Percentiles rank a stretch among this genome's conserved stretches.
These are phyloP conservation scores for Zopfia rhizophila DNA, from an alignment of 2,329 filamentous ascomycete species.

Conservation along the genomic window DNA sequence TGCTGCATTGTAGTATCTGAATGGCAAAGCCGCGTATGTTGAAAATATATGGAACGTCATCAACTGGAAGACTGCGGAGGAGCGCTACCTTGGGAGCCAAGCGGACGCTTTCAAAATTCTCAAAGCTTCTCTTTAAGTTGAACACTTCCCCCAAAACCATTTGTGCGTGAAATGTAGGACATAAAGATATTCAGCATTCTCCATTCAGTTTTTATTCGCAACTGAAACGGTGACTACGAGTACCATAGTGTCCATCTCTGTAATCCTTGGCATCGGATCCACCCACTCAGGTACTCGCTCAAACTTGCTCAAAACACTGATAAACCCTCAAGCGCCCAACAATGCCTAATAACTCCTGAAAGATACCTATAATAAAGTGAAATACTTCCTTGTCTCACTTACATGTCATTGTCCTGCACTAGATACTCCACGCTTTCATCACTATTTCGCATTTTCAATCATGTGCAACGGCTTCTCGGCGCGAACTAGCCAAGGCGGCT, in stretches of 20 bases:
- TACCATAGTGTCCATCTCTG: conserved; percentile 33
- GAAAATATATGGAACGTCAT: conserved; percentile 82
- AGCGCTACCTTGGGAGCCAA: conserved; percentile 64
- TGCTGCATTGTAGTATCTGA: conserved; percentile 70
- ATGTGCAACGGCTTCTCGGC: conserved; percentile 46
- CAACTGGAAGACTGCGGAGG: conserved; percentile 78
- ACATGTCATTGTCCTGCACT: no score
- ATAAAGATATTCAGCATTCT: neutral
- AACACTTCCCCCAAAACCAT: neutral
- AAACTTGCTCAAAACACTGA: conserved; percentile 51
- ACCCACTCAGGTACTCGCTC: conserved; percentile 43
- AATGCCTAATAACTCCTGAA: no score
- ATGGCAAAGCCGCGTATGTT: conserved; percentile 78
- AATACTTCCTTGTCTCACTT: no score
- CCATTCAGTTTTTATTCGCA: neutral
- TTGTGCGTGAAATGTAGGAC: neutral
- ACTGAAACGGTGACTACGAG: conserved; percentile 12
- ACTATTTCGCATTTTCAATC: neutral
- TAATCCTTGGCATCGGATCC: conserved; percentile 18
- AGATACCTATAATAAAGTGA: no score
- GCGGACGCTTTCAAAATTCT: conserved; percentile 52
- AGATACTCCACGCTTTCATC: conserved; percentile 6
- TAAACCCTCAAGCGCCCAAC: conserved; percentile 32
- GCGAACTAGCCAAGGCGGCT: conserved; percentile 46
- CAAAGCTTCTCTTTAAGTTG: conserved; percentile 45